Percentiles rank a stretch among this genome's conserved stretches.
Conservation (phyloP, 2,329 filamentous ascomycete species). For the Arachnomyces sp. region DNA sequence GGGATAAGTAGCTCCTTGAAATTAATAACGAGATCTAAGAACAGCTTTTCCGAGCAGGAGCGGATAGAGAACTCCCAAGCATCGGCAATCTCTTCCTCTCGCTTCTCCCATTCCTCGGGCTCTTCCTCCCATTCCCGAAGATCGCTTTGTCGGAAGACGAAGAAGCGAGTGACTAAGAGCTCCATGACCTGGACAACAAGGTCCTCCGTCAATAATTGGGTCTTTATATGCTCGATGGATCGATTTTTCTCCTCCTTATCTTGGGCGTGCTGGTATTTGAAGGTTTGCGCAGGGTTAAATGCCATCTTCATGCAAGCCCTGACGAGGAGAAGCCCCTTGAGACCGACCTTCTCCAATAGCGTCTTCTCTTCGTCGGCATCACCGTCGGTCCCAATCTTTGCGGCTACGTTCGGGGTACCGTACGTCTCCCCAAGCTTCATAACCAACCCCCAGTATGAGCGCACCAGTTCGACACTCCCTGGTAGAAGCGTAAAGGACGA, state of each 20-base stretch:
- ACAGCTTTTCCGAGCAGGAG: conserved; percentile 87
- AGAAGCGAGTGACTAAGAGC: conserved; percentile 74
- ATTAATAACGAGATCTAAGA: conserved; percentile 81
- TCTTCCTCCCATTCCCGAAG: conserved; percentile 89
- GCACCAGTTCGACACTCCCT: conserved; percentile 66
- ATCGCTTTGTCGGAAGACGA: conserved; percentile 77
- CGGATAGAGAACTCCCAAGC: conserved; percentile 89
- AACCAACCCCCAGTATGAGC: conserved; percentile 78
- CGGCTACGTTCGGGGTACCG: conserved; percentile 15
- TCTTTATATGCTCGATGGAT: conserved; percentile 61
- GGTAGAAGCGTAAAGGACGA: conserved; percentile 76
- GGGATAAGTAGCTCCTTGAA: conserved; percentile 74
- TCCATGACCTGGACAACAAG: conserved; percentile 77
- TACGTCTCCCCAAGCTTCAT: conserved; percentile 66
- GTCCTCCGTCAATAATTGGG: conserved; percentile 63
- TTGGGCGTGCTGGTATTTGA: conserved; percentile 69
- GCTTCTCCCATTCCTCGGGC: conserved; percentile 89
- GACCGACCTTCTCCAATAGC: conserved; percentile 66
- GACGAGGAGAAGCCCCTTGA: conserved; percentile 75
- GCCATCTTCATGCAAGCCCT: conserved; percentile 78
- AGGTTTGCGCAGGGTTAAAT: conserved; percentile 69
- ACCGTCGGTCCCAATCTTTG: conserved; percentile 34
- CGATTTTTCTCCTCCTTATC: conserved; percentile 67
- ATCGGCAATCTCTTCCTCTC: conserved; percentile 74
- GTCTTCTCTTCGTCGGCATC: conserved; percentile 43